Conservation (phyloP, 352 stramenopile species). For the Globisporangium paroecandrum region DNA sequence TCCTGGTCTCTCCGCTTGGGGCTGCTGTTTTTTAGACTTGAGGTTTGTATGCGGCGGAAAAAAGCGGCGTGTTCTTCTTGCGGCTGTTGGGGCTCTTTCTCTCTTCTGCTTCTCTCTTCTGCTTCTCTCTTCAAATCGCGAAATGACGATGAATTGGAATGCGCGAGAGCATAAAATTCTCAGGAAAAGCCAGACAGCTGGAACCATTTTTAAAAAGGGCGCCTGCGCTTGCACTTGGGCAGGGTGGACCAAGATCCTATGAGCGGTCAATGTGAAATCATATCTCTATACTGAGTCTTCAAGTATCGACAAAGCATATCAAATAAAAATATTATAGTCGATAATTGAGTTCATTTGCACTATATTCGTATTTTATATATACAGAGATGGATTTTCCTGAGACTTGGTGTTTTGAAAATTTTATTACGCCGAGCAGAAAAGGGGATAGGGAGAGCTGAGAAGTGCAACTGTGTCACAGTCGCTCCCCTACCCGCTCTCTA, state of each 20-base stretch:
- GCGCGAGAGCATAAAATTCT: background rate
- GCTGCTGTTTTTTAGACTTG: background rate
- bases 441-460: background rate
- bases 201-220: background rate
- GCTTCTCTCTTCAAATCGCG: slow-evolving; percentile 6
- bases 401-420: background rate
- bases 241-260: background rate
- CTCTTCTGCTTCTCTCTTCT: background rate
- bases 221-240: background rate
- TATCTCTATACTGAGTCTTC: background rate
- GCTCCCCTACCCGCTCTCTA: background rate
- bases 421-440: background rate
- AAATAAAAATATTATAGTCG: too few relatives aligned
- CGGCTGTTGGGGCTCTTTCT: slow-evolving; percentile 4
- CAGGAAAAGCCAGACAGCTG: slow-evolving; percentile 3
- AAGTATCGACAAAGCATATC: background rate
- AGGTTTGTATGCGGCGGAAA: slow-evolving; percentile 5
- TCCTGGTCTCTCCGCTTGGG: background rate
- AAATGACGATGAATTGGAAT: slow-evolving; percentile 6
- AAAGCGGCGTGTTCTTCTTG: background rate
- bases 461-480: background rate
- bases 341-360: too few relatives aligned
- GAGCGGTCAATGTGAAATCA: background rate
- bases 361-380: too few relatives aligned
- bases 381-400: background rate